Conservation (phyloP, 768 basidiomycete genomes). For the Megacollybia marginata region DNA sequence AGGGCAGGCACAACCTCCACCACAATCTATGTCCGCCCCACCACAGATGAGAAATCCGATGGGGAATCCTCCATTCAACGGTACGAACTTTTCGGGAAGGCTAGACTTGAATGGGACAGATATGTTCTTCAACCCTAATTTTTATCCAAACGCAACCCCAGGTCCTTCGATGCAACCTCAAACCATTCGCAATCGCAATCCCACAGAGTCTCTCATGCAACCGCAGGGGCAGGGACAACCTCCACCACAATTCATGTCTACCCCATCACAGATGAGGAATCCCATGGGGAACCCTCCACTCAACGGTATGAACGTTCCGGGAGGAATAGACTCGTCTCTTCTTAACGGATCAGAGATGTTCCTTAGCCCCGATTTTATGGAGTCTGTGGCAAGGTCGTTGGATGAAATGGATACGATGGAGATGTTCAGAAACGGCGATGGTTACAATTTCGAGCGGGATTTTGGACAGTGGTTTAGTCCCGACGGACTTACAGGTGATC, state of each 20-base stretch:
- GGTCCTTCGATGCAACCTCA: no score
- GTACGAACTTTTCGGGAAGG: constrained; percentile 1
- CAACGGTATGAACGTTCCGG: not conserved
- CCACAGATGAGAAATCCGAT: no score
- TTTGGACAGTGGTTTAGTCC: constrained; percentile 74
- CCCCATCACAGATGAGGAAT: no score
- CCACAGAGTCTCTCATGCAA: no score
- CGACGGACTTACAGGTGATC: constrained; percentile 25
- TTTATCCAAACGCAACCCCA: no score
- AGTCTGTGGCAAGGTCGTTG: constrained; percentile 33
- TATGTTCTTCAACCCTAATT: constrained; percentile 28
- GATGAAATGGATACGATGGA: constrained; percentile 25
- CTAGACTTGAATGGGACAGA: constrained; percentile 3
- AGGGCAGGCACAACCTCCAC: no score
- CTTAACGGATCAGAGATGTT: constrained; percentile 11
- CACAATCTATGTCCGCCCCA: no score
- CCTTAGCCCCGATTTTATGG: constrained; percentile 37
- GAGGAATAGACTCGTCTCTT: constrained; percentile 1
- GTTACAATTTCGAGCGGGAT: constrained; percentile 64
- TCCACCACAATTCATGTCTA: no score
- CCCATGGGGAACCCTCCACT: not conserved
- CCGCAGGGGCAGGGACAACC: no score
- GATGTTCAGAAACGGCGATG: constrained; percentile 36
- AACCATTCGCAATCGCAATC: no score
- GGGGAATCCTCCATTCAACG: not conserved